Conservation (phyloP, 2,329 filamentous ascomycete genomes). For the Pezicula carpinea region DNA sequence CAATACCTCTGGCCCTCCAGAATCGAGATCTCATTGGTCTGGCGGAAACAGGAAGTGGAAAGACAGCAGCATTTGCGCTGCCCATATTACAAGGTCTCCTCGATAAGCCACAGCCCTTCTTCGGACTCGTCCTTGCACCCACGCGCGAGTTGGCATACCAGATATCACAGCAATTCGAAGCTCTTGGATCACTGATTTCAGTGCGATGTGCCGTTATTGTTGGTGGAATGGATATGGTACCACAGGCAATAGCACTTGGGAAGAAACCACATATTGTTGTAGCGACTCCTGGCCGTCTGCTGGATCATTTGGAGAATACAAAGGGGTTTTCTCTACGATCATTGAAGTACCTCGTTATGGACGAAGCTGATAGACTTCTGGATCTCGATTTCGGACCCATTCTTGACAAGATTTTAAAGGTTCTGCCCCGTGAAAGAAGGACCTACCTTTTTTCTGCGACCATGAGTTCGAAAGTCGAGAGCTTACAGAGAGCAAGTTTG, state of each 20-base stretch:
- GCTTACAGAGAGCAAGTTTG: constrained; percentile 82
- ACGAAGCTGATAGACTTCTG: constrained; percentile 86
- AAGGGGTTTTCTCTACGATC: constrained; percentile 85
- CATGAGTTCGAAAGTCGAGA: constrained; percentile 90
- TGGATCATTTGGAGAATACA: constrained; percentile 94
- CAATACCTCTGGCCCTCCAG: constrained; percentile 76
- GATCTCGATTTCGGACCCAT: constrained; percentile 93
- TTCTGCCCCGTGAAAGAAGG: constrained; percentile 69
- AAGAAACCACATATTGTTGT: constrained; percentile 95
- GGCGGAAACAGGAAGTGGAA: constrained; percentile 92
- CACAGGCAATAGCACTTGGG: constrained; percentile 84
- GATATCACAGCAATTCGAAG: constrained; percentile 83
- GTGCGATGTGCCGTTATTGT: constrained; percentile 83
- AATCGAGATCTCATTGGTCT: constrained; percentile 87
- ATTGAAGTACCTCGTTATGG: constrained; percentile 88
- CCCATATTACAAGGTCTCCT: constrained; percentile 90
- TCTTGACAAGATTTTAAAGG: constrained; percentile 88
- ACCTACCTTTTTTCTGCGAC: constrained; percentile 95
- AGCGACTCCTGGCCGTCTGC: constrained; percentile 80
- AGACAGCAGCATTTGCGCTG: constrained; percentile 90
- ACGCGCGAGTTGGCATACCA: constrained; percentile 92
- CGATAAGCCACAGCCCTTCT: constrained; percentile 79
- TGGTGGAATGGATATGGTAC: constrained; percentile 93
- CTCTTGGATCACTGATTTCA: constrained; percentile 80
- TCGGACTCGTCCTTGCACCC: constrained; percentile 85